Conservation (phyloP, 306 rosid species). For the Glycine soja region DNA sequence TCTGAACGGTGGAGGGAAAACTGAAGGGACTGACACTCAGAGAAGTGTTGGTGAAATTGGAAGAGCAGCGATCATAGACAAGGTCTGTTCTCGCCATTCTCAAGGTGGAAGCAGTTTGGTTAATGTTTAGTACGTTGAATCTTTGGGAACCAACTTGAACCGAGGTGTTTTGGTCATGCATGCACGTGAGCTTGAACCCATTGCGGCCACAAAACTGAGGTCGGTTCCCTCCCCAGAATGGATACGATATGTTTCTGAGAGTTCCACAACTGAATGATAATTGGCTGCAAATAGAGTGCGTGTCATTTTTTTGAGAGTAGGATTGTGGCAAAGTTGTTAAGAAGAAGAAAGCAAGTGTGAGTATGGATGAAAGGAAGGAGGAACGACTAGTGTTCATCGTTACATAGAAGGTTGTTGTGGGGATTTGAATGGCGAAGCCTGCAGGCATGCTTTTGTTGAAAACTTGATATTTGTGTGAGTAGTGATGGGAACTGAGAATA, state of each 20-base stretch:
- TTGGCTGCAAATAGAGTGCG: constrained; percentile 42
- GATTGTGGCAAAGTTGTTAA: constrained; percentile 11
- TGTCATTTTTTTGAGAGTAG: constrained; percentile 43
- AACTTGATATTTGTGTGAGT: too few relatives aligned
- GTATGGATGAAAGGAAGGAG: constrained; percentile 19
- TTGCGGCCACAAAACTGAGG: constrained; percentile 43
- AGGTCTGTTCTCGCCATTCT: constrained; percentile 46
- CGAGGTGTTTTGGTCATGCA: constrained; percentile 34
- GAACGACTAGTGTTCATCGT: constrained; percentile 22
- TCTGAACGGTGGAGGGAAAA: constrained; percentile 43
- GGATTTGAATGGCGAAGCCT: neutral
- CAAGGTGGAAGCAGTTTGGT: constrained; percentile 44
- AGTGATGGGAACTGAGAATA: too few relatives aligned
- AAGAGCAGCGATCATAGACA: constrained; percentile 47
- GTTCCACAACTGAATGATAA: constrained; percentile 45
- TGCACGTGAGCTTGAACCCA: constrained; percentile 46
- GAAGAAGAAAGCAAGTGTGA: constrained; percentile 30
- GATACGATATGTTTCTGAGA: constrained; percentile 42
- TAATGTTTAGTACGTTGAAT: constrained; percentile 38
- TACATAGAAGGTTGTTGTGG: neutral
- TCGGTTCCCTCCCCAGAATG: constrained; percentile 50
- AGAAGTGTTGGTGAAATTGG: constrained; percentile 52
- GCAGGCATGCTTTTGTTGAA: neutral
- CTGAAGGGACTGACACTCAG: constrained; percentile 29
- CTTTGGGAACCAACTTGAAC: constrained; percentile 45